Evolutionary conservation across 1,139 yeast species (phyloP).

Genomic region (Sugiyamaella xylanicola): DNA sequence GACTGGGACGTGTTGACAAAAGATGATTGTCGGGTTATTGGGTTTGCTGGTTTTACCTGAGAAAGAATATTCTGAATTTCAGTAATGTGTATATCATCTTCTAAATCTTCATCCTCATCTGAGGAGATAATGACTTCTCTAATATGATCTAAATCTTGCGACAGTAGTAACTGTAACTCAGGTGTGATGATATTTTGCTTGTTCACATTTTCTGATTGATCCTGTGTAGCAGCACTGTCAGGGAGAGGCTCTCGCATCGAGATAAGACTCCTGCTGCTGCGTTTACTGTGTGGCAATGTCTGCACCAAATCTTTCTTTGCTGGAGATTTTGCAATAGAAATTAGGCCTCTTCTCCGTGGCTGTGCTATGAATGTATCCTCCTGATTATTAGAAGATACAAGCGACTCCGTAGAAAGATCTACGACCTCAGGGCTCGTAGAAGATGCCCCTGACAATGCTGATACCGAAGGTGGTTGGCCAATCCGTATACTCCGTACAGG

Average conservation of each 20-base stretch:
- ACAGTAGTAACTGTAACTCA: conserved; percentile 3
- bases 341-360: background rate
- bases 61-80: background rate
- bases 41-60: background rate
- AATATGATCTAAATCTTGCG: conserved; percentile 11
- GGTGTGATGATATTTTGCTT: background rate
- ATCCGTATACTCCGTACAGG: too few relatives aligned
- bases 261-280: conserved; percentile 8
- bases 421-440: too few relatives aligned
- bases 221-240: too few relatives aligned
- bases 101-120: conserved; percentile 8
- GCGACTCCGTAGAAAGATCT: too few relatives aligned
- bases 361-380: too few relatives aligned
- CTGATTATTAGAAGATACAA: too few relatives aligned
- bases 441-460: too few relatives aligned
- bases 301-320: background rate
- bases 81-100: background rate
- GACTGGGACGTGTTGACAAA: background rate
- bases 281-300: conserved; percentile 1
- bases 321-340: background rate
- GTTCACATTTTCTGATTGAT: too few relatives aligned
- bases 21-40: background rate
- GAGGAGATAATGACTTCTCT: conserved; percentile 1
- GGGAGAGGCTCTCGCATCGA: background rate
- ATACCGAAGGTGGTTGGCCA: too few relatives aligned